Conservation (phyloP, 345 rosid genomes). For the Combretum micranthum region DNA sequence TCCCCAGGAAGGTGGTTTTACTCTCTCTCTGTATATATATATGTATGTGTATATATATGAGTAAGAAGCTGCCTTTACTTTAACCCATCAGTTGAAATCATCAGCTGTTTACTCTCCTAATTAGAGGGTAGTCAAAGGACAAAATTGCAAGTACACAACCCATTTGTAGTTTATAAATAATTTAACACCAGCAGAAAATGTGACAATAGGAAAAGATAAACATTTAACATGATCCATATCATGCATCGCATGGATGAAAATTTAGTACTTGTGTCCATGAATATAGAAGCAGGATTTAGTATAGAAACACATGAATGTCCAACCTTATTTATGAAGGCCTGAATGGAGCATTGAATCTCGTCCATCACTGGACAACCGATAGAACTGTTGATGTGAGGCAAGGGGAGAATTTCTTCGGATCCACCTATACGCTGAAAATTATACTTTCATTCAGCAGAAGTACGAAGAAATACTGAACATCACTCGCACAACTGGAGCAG, state of each 20-base stretch:
- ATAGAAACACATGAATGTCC: background rate
- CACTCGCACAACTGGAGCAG: background rate
- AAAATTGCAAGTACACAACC: too few species aligned
- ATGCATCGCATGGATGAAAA: background rate
- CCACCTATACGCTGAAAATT: constrained; percentile 73
- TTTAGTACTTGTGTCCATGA: background rate
- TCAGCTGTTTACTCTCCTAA: too few species aligned
- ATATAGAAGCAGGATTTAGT: background rate
- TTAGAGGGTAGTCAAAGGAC: too few species aligned
- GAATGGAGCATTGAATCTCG: constrained; percentile 56
- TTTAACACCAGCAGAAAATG: background rate
- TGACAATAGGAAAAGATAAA: background rate
- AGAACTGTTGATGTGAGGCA: constrained; percentile 35
- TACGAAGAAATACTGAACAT: constrained; percentile 1
- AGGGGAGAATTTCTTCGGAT: constrained; percentile 66
- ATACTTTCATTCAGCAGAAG: constrained; percentile 9
- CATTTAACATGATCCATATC: too few species aligned
- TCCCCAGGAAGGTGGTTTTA: too few species aligned
- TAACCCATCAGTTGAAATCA: too few species aligned
- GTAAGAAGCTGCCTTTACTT: too few species aligned
- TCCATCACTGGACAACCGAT: constrained; percentile 35
- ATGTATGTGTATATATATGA: too few species aligned
- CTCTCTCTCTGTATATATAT: too few species aligned
- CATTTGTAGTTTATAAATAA: too few species aligned
- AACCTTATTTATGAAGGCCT: constrained; percentile 51